Conservation (phyloP, 352 stramenopile genomes). For the Vaucheria bursata region DNA sequence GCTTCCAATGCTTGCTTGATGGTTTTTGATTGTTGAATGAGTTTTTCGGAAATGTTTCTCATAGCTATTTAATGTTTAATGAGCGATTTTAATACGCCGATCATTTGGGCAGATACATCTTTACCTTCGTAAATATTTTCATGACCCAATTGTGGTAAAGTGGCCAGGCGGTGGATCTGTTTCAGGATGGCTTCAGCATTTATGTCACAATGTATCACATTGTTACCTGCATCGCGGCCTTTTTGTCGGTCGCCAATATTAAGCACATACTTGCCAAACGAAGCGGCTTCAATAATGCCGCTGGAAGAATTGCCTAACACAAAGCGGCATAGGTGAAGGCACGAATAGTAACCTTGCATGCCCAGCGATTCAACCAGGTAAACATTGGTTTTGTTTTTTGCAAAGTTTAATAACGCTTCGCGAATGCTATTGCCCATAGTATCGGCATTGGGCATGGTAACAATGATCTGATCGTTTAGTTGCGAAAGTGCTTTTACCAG, state of each 20-base stretch:
- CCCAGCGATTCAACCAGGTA: background rate
- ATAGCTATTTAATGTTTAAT: background rate
- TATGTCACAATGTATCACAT: background rate
- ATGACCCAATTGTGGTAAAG: background rate
- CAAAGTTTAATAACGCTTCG: background rate
- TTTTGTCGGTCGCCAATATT: background rate
- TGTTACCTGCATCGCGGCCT: background rate
- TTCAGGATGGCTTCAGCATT: background rate
- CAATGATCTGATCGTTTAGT: background rate
- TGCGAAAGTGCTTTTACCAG: background rate
- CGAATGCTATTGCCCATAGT: background rate
- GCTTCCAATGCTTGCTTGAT: too few species aligned
- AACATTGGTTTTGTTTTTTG: background rate
- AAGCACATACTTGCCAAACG: background rate
- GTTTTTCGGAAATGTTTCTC: background rate
- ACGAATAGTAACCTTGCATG: background rate
- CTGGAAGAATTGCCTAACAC: background rate
- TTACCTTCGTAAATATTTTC: background rate
- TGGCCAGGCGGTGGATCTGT: background rate
- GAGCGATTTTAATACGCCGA: background rate
- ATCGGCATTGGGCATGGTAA: background rate
- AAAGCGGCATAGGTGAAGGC: background rate
- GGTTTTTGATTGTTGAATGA: background rate
- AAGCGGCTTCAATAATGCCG: background rate
- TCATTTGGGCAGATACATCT: background rate